Percentiles rank a stretch among this genome's conserved stretches.
Evolutionary conservation across 805 yeast species (phyloP).

Genomic region (Yamadazyma kitorensis): DNA sequence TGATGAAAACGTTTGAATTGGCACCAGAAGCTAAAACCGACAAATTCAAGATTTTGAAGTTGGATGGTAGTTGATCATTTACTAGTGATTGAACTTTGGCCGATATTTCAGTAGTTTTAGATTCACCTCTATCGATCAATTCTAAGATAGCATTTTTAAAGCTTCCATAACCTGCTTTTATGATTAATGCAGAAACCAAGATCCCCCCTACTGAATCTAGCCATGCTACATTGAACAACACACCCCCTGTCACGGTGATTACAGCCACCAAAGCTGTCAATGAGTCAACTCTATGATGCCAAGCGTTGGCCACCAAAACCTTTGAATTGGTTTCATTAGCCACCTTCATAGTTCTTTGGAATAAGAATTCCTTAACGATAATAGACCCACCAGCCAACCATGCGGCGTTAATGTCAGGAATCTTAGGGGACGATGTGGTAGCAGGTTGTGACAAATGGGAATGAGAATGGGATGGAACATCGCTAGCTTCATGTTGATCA

Average conservation of each 20-base stretch:
- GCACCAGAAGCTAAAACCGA: slow-evolving; percentile 59
- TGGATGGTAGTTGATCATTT: slow-evolving; percentile 22
- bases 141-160: slow-evolving; percentile 69
- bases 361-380: slow-evolving; percentile 83
- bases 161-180: slow-evolving; percentile 81
- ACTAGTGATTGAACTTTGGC: slow-evolving; percentile 38
- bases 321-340: slow-evolving; percentile 79
- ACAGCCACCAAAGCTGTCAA: slow-evolving; percentile 89
- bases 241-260: slow-evolving; percentile 82
- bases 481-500: slow-evolving; percentile 15
- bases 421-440: slow-evolving; percentile 6
- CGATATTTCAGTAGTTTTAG: slow-evolving; percentile 49
- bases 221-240: slow-evolving; percentile 74
- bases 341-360: slow-evolving; percentile 74
- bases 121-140: slow-evolving; percentile 69
- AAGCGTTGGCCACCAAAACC: slow-evolving; percentile 93
- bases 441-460: slow-evolving; percentile 17
- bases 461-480: slow-evolving; percentile 13
- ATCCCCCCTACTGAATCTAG: slow-evolving; percentile 92
- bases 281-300: slow-evolving; percentile 97
- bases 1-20: slow-evolving; percentile 41
- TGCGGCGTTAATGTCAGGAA: slow-evolving; percentile 81
- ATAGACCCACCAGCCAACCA: slow-evolving; percentile 94
- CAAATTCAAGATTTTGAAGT: slow-evolving; percentile 37
- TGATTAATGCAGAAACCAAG: slow-evolving; percentile 75